Base-by-base conservation (phyloP, 2,329 filamentous ascomycete genomes). In the Colletotrichum coccodes region DNA sequence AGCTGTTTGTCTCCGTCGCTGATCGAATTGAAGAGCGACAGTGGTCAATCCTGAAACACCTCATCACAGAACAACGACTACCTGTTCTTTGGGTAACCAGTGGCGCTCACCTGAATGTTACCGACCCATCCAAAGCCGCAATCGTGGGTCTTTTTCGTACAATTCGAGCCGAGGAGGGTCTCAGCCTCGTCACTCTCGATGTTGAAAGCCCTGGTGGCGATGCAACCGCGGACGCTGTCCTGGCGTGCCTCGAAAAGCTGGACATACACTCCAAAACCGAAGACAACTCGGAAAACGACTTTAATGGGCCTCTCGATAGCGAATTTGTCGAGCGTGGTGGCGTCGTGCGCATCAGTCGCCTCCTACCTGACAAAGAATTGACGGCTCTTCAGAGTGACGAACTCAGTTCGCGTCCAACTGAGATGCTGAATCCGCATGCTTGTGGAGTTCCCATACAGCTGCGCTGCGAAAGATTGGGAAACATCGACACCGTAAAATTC, bases 311-410 rank as follows among this genome's bases (percentile, higher is more conserved):
- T n/a, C 42, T 21, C 1, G 76, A 79, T 3, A 72, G 61, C 14
- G 74, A 79, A 60, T 78, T 73, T 36, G 64, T 70, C 30, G 76
- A 77, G 56, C 71, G 75, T 2, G 60, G 72, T 23, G 76, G 75
- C 9, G 47, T 75, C 1, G 11, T 79, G 3, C 62, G 69, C 38
- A 49, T 76, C 21, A 71, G 67, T 46, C 69, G 76, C 8, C 36
- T 78, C 21, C n/a, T 75, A 2, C 72, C 73, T 12, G 74, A 77
- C 32, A 38, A 67, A 4, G 23, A 34, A 9, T n/a, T 75, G n/a
- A 75, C 73, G 34, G 40, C 36, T 2, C 28, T 53, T 42, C 38
- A 63, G n/a, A 53, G 30, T 23, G 40, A 28, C 32, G 7, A 63
- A n/a, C 34, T 38, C 16, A 50, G 52, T 4, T 26, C 30, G 9